Base-by-base conservation (phyloP, 2,329 filamentous ascomycete species). In the Ophiostoma piceae region DNA sequence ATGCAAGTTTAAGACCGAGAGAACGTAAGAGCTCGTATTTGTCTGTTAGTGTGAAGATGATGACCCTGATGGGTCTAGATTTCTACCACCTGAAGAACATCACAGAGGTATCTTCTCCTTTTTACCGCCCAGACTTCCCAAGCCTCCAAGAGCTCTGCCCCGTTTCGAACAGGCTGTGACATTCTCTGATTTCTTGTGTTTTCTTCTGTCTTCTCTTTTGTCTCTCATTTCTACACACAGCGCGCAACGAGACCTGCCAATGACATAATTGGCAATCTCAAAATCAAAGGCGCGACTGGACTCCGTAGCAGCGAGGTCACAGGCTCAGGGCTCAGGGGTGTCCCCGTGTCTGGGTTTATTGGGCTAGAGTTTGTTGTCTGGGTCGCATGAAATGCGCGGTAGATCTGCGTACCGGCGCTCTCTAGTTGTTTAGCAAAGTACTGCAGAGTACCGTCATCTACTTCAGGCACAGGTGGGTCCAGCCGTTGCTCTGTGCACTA, bases 401-500 rank as follows among this genome's bases (percentile, higher is more conserved):
- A 62, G 57, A 29, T 62, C 57, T 47, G 68, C 65, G 65, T 64
- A 69, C 65, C 62, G 19, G 43, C 7, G 43, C 19, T 16, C 43
- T 16, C 16, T 16, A 47, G 8, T n/a, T n/a, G 7, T 6, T 16
- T 2, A 16, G 3, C 4, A 19, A 16, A 19, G 43, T 47, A 47
- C 32, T 65, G 16, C 1, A 22, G 12, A 22, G 62, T 65, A 65
- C 62, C n/a, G 2, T 29, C 11, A 8, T 41, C 66, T 51, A 67
- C 66, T 37, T 67, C 66, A 67, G 66, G 66, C 26, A 54, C 66
- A n/a, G 29, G 66, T 68, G 69, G 69, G 62, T 26, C 67, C 67
- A 39, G n/a, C 70, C 67, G 70, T 69, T 71, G 67, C 70, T 71
- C 37, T 68, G 62, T 35, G 43, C 39, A 64, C 66, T 70, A 70